A percentile compares a stretch with the other conserved stretches of the same genome.
Evolutionary conservation across 768 basidiomycete species (phyloP).

Genomic region (Favolaschia claudopus): DNA sequence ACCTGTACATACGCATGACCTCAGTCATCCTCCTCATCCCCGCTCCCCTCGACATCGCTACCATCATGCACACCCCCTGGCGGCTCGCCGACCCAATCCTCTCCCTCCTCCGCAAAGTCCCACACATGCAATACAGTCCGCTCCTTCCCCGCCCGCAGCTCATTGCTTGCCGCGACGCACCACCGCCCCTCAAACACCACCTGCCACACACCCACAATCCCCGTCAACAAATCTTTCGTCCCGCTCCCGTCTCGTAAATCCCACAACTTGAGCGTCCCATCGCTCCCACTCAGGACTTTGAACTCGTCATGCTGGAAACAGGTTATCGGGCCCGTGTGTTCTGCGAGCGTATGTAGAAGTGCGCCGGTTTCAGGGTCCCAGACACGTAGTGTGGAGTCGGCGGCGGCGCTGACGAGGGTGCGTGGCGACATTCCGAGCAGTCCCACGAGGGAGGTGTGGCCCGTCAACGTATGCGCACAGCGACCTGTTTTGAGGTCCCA

Average conservation of each 20-base stretch:
- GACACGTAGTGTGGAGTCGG: slow-evolving; percentile 92
- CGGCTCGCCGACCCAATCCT: slow-evolving; percentile 86
- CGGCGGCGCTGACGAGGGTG: slow-evolving; percentile 93
- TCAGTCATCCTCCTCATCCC: slow-evolving; percentile 61
- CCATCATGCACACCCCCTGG: slow-evolving; percentile 79
- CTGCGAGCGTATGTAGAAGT: slow-evolving; percentile 81
- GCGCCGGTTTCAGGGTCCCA: slow-evolving; percentile 92
- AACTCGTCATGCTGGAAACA: slow-evolving; percentile 99
- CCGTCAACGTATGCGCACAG: slow-evolving; percentile 81
- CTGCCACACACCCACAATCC: slow-evolving; percentile 97
- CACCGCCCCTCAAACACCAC: slow-evolving; percentile 94
- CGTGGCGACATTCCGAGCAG: slow-evolving; percentile 90
- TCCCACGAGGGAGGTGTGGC: slow-evolving; percentile 95
- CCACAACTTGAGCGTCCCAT: slow-evolving; percentile 99
- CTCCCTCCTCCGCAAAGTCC: slow-evolving; percentile 82
- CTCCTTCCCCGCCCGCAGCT: slow-evolving; percentile 54
- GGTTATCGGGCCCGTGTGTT: slow-evolving; percentile 96
- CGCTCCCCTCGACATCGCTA: slow-evolving; percentile 62
- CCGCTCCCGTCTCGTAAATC: slow-evolving; percentile 87
- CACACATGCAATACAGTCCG: slow-evolving; percentile 86
- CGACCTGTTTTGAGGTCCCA: slow-evolving; percentile 90
- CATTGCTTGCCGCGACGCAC: slow-evolving; percentile 93
- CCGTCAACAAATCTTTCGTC: slow-evolving; percentile 87
- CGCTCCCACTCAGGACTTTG: slow-evolving; percentile 94
- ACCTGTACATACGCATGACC: too few species aligned